Percentiles rank a stretch among this genome's conserved stretches.
phyloP scores from a whole-genome alignment of 306 rosid species.

The Pyrus communis region DNA sequence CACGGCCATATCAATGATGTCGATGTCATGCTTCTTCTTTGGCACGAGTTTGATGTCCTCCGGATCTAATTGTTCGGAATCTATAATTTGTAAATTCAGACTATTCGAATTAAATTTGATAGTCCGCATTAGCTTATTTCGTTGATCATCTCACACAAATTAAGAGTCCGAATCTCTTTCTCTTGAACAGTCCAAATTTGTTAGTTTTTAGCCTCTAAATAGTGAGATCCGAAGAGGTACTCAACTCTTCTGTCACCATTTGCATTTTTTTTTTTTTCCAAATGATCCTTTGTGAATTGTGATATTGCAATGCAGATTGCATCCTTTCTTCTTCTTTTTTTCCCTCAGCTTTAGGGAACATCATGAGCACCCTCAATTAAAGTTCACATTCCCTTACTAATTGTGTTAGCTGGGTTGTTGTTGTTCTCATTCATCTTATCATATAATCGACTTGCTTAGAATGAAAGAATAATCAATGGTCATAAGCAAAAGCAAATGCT shows the following conservation, averaged over 20 bases:
- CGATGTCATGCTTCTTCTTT: background rate
- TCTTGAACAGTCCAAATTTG: too few species aligned
- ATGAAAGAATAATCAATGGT: conserved; percentile 20
- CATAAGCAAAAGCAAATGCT: background rate
- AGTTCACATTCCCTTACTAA: background rate
- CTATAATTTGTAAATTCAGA: too few species aligned
- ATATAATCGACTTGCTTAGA: conserved; percentile 17
- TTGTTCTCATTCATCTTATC: background rate
- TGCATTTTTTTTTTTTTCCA: background rate
- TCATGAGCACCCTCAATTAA: conserved; percentile 4
- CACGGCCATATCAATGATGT: conserved; percentile 16
- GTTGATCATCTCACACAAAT: too few species aligned
- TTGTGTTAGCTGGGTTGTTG: background rate
- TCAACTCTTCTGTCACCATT: background rate
- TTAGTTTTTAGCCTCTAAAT: too few species aligned
- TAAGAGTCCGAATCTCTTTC: too few species aligned
- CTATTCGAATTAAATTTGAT: too few species aligned
- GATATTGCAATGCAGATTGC: too few species aligned
- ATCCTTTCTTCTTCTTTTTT: background rate
- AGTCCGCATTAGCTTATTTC: too few species aligned
- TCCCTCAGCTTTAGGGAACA: conserved; percentile 3
- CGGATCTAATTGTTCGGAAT: too few species aligned
- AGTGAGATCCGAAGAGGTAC: too few species aligned
- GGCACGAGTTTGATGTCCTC: background rate
- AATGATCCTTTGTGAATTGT: background rate